These are phyloP conservation scores for Mrakia blollopis DNA, from an alignment of 768 basidiomycete genomes.

Conservation along the genomic window DNA sequence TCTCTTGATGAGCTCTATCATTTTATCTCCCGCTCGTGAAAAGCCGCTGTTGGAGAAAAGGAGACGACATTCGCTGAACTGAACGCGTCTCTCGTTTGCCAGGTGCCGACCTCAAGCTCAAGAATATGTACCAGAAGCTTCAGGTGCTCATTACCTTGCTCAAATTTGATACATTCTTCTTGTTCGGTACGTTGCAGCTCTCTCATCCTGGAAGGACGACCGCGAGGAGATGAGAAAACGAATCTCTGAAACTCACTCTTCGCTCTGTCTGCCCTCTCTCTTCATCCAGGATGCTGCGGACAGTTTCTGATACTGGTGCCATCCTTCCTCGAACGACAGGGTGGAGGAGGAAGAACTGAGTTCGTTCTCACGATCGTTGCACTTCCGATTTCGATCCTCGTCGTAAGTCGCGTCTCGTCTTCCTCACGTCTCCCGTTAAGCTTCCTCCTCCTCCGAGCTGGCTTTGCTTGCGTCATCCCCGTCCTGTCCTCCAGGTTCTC, in stretches of 20 bases:
- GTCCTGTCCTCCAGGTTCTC: neutral
- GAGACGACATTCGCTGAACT: neutral
- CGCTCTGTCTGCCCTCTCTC: neutral
- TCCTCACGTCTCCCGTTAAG: neutral
- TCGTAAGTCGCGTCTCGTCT: conserved; percentile 1
- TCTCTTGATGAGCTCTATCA: neutral
- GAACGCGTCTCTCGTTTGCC: neutral
- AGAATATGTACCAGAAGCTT: neutral
- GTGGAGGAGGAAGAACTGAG: conserved; percentile 19
- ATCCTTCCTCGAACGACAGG: conserved; percentile 8
- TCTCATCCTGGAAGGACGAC: neutral
- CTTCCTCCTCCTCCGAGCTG: no score
- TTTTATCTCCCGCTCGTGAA: neutral
- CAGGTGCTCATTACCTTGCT: conserved; percentile 7
- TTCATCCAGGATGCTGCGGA: neutral
- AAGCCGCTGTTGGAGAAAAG: neutral
- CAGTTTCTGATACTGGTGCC: conserved; percentile 22
- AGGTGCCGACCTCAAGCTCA: neutral
- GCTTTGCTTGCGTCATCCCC: neutral
- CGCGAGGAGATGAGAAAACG: no score
- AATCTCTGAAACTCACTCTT: neutral
- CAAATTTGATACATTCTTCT: conserved; percentile 19
- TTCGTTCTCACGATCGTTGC: conserved; percentile 13
- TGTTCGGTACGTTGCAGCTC: neutral
- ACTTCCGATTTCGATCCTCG: conserved; percentile 1